Conservation (phyloP, 352 stramenopile genomes). For the Pythium phragmiticola region DNA sequence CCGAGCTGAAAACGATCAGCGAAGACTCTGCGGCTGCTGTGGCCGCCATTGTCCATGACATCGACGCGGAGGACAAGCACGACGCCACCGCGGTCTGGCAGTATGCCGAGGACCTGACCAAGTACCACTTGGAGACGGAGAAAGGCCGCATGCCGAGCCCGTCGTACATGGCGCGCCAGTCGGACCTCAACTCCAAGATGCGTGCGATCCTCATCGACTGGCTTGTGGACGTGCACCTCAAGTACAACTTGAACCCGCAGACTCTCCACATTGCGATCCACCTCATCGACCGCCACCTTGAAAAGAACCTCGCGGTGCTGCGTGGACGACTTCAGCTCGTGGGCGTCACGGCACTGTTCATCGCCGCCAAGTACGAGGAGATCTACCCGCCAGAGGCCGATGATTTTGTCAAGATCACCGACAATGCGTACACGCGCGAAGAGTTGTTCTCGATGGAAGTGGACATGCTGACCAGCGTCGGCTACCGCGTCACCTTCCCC, state of each 20-base stretch:
- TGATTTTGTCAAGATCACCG: conserved; percentile 97
- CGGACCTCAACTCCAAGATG: conserved; percentile 99
- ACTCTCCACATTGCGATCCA: conserved; percentile 85
- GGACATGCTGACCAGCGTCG: conserved; percentile 63
- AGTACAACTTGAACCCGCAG: conserved; percentile 77
- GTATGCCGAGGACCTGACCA: conserved; percentile 83
- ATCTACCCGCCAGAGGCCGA: conserved; percentile 93
- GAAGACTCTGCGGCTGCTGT: conserved; percentile 27
- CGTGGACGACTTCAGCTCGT: conserved; percentile 94
- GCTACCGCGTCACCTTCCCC: conserved; percentile 81
- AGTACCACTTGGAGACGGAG: conserved; percentile 74
- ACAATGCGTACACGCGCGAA: conserved; percentile 92
- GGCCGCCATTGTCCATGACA: conserved; percentile 44
- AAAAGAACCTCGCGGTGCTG: conserved; percentile 62
- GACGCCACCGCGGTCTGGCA: conserved; percentile 67
- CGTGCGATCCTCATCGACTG: conserved; percentile 99
- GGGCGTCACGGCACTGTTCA: conserved; percentile 94
- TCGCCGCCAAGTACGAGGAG: conserved; percentile 98
- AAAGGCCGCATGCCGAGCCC: conserved; percentile 60
- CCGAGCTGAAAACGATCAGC: conserved; percentile 27
- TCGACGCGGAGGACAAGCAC: conserved; percentile 71
- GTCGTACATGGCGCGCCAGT: conserved; percentile 87
- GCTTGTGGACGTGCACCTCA: conserved; percentile 93
- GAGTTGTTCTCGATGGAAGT: conserved; percentile 86
- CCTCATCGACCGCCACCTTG: conserved; percentile 80